A percentile compares a stretch with the other conserved stretches of the same genome.
Evolutionary conservation across 148 eudicot species (phyloP).

Genomic region (Dysphania ambrosioides): DNA sequence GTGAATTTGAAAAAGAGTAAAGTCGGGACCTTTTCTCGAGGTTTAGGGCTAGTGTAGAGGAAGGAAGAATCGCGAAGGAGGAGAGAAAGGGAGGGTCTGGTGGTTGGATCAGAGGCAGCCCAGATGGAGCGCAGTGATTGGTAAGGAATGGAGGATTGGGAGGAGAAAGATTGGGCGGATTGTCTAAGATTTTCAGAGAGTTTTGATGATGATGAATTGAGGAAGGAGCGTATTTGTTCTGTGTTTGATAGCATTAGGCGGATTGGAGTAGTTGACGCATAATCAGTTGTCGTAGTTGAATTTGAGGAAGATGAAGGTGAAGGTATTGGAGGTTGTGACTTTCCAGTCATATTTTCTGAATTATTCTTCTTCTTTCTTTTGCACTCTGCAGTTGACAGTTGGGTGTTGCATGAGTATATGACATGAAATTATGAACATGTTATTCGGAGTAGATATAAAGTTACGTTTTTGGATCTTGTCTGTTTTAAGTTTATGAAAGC

Average conservation of each 20-base stretch:
- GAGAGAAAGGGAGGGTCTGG: conserved; percentile 39
- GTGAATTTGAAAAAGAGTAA: neutral
- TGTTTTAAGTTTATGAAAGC: too few relatives aligned
- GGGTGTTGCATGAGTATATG: too few relatives aligned
- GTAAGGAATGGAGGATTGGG: conserved; percentile 52
- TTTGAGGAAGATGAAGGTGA: conserved; percentile 6
- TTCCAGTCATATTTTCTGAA: conserved; percentile 21
- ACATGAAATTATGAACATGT: too few relatives aligned
- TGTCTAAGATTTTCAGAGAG: conserved; percentile 41
- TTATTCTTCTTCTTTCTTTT: neutral
- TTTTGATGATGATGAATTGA: conserved; percentile 27
- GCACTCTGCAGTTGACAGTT: neutral
- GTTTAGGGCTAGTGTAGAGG: conserved; percentile 64
- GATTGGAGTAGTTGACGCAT: neutral
- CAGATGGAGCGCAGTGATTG: conserved; percentile 62
- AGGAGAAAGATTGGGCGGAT: conserved; percentile 44
- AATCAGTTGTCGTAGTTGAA: conserved; percentile 1
- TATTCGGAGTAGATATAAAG: too few relatives aligned
- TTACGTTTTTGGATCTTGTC: too few relatives aligned
- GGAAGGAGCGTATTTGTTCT: conserved; percentile 43
- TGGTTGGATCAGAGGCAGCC: conserved; percentile 43
- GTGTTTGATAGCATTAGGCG: conserved; percentile 58
- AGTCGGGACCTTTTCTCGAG: conserved; percentile 59
- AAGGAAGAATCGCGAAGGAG: conserved; percentile 57
- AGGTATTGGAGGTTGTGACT: conserved; percentile 21